A percentile compares a stretch with the other conserved stretches of the same genome.
These are phyloP conservation scores for Tetrahymena thermophila DNA, from an alignment of 73 alveolate genomes.

Conservation along the genomic window DNA sequence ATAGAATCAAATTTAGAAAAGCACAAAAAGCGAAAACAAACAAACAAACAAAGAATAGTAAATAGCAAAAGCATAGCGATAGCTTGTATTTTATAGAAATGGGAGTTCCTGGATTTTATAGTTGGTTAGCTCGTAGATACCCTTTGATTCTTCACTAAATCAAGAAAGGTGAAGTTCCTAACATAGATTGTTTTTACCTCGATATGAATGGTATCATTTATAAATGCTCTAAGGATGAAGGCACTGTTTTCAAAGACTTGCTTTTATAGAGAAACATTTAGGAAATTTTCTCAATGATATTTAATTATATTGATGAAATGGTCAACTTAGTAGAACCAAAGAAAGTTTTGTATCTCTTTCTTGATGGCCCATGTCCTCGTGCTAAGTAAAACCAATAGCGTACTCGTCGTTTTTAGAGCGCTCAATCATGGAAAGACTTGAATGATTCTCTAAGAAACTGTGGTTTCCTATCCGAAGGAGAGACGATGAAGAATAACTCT, in stretches of 20 bases:
- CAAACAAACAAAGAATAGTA: neutral
- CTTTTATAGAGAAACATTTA: slow-evolving; percentile 65
- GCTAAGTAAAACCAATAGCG: slow-evolving; percentile 98
- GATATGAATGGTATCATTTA: slow-evolving; percentile 96
- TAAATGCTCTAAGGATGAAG: slow-evolving; percentile 82
- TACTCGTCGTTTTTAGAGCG: slow-evolving; percentile 86
- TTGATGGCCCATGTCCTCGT: slow-evolving; percentile 98
- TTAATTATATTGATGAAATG: slow-evolving; percentile 77
- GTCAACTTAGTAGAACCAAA: slow-evolving; percentile 85
- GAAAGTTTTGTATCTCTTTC: slow-evolving; percentile 74
- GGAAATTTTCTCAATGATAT: slow-evolving; percentile 72
- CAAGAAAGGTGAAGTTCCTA: slow-evolving; percentile 68
- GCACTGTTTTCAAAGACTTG: slow-evolving; percentile 57
- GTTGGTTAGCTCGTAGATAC: slow-evolving; percentile 86
- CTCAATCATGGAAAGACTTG: slow-evolving; percentile 63
- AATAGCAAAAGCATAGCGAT: neutral
- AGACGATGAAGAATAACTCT: slow-evolving; percentile 75
- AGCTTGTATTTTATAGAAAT: slow-evolving; percentile 27
- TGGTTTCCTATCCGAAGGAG: slow-evolving; percentile 57
- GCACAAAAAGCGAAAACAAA: neutral
- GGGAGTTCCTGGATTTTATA: slow-evolving; percentile 98
- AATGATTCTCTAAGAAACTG: slow-evolving; percentile 46
- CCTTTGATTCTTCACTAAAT: slow-evolving; percentile 81
- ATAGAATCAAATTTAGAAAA: neutral
- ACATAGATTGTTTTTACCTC: slow-evolving; percentile 86